Base-by-base conservation (phyloP, 2,329 filamentous ascomycete genomes). In the Geosmithia putterillii region DNA sequence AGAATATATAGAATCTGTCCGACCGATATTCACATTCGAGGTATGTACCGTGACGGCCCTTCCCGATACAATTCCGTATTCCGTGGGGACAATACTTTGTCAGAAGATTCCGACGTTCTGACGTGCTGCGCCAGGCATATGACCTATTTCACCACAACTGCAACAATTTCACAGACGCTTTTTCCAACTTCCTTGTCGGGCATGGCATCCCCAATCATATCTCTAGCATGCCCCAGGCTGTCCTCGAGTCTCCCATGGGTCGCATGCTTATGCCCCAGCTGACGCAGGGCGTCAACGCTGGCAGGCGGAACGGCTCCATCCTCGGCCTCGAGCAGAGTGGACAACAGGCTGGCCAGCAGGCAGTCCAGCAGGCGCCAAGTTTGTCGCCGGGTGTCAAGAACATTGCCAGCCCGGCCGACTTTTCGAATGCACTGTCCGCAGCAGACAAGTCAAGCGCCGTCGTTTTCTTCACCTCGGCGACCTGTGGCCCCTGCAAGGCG, bases 141-240 rank as follows among this genome's bases (percentile, higher is more conserved):
- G 87, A 95, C 56, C 67, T 95, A 5, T 95, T 76, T 59, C 86
- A 66, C 53, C 88, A 95, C 62, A 98, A 98, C 58, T 96, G 90
- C 68, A 98, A 96, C 66, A 95, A 95, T 61, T 98, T 96, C 62
- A 86, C 85, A 3, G 90, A 96, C 56, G 88, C 95, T 47, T 81
- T 96, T 51, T 71, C 86, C 48, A 92, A 86, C 61, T 96, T 96
- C 49, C 69, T 96, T 0, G 69, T 95, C 1, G 90, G 92, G 19
- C 84, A 81, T 52, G 85, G 86, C 3, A 96, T 96, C 46, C 92
- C 92, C 0, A 74, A 81, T 1, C 81, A 94, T 53, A 96, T 98
- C 50, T 75, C 78, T 23, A 86, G 82, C 51, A 80, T 96, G 57
- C 90, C 90, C 0, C 74, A 88, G 54, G 83, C 81, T 1, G 89